phyloP scores from a whole-genome alignment of 1,284 basidiomycete species.

The Trichosporon asahii region DNA sequence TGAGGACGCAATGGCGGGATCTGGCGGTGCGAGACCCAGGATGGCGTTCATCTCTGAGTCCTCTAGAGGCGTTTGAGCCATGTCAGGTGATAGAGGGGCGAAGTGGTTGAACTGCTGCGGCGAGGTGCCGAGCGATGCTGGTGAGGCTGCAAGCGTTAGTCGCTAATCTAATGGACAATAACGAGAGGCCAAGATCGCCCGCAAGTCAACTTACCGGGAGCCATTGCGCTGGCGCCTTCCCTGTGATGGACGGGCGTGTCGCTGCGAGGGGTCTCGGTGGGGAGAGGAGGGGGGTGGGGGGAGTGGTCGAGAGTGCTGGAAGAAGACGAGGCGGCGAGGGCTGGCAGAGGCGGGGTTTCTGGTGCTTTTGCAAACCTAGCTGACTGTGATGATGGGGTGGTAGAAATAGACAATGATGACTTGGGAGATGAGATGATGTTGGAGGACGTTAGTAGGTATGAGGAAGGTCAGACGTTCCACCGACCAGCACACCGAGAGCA shows the following conservation, averaged over 20 bases:
- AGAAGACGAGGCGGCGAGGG: not conserved
- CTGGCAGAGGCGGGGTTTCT: not conserved
- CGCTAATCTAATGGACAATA: not conserved
- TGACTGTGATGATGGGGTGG: not conserved
- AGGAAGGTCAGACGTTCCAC: constrained; percentile 1
- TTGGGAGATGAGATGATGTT: not conserved
- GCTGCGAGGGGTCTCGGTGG: not conserved
- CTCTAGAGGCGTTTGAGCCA: constrained; percentile 30
- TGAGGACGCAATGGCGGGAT: constrained; percentile 9
- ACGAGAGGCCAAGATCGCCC: not conserved
- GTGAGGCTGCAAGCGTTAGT: constrained; percentile 16
- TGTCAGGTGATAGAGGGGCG: constrained; percentile 44
- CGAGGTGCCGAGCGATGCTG: constrained; percentile 22
- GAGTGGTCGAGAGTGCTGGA: not conserved
- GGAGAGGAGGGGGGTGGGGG: not conserved
- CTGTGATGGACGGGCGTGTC: not conserved
- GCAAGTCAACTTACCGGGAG: not conserved
- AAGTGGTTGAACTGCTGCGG: constrained; percentile 44
- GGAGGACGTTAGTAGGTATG: not conserved
- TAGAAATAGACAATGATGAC: not conserved
- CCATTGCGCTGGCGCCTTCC: constrained; percentile 5
- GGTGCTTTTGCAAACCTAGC: not conserved
- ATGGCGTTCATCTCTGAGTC: constrained; percentile 33
- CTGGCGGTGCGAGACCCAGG: constrained; percentile 21
- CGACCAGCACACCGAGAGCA: constrained; percentile 1